Conservation (phyloP, 352 stramenopile genomes). For the Globisporangium nodosum region DNA sequence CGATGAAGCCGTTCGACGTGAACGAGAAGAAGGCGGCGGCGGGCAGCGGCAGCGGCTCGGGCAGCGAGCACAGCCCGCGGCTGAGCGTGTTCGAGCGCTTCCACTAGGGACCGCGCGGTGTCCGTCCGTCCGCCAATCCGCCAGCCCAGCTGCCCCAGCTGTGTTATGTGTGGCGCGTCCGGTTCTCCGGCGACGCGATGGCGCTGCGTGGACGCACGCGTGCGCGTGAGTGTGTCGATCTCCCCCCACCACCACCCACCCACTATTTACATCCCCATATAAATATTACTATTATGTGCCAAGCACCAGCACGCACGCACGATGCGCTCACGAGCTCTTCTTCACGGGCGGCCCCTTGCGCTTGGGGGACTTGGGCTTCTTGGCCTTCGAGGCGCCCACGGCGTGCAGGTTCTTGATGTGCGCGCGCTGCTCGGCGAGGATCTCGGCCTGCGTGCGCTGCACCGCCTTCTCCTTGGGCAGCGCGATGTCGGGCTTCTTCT, state of each 20-base stretch:
- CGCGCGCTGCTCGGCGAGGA: conserved; percentile 68
- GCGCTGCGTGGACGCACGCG: not conserved
- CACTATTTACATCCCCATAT: conserved; percentile 75
- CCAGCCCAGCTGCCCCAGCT: too few species aligned
- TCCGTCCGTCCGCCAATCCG: not conserved
- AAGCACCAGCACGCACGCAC: conserved; percentile 23
- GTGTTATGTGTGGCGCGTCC: not conserved
- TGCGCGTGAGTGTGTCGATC: not conserved
- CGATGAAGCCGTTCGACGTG: conserved; percentile 32
- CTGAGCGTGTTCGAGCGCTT: conserved; percentile 83
- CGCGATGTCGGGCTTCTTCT: conserved; percentile 77
- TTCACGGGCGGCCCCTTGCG: conserved; percentile 57
- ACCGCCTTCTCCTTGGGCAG: conserved; percentile 45
- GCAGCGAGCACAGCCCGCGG: conserved; percentile 63
- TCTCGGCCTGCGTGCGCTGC: conserved; percentile 73
- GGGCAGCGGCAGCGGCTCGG: conserved; percentile 5
- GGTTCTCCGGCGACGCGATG: too few species aligned
- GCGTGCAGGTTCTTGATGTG: conserved; percentile 55
- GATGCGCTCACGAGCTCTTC: conserved; percentile 18
- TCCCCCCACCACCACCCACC: not conserved
- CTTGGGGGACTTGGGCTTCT: conserved; percentile 62
- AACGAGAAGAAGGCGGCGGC: conserved; percentile 16
- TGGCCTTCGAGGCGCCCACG: conserved; percentile 35
- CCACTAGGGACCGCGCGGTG: conserved; percentile 32
- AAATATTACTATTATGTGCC: conserved; percentile 63